These are phyloP conservation scores for Protea cynaroides DNA, from an alignment of 164 flowering plant genomes.

Conservation along the genomic window DNA sequence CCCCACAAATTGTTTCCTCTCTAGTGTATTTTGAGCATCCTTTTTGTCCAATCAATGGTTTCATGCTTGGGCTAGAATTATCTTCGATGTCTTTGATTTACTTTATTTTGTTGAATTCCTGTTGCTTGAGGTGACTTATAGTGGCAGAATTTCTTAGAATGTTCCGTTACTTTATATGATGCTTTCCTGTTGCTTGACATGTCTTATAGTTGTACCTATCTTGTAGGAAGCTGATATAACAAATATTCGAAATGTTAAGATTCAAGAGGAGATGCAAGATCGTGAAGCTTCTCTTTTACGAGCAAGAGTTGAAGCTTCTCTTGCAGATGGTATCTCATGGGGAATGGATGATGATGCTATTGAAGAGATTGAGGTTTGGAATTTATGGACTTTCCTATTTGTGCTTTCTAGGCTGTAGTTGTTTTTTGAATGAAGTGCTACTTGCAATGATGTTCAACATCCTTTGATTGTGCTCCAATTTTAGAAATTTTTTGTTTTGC, in stretches of 20 bases:
- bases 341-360: conserved; percentile 94
- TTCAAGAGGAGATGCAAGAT: conserved; percentile 49
- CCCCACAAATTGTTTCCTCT: too few relatives aligned
- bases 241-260: conserved; percentile 39
- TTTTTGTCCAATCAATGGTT: too few relatives aligned
- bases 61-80: background rate
- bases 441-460: background rate
- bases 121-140: too few relatives aligned
- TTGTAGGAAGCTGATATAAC: conserved; percentile 64
- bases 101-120: too few relatives aligned
- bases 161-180: too few relatives aligned
- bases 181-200: background rate
- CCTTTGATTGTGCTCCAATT: background rate
- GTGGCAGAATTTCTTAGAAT: too few relatives aligned
- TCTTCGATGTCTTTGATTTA: too few relatives aligned
- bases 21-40: too few relatives aligned
- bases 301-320: conserved; percentile 66
- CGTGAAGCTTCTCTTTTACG: conserved; percentile 88
- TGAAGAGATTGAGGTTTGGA: conserved; percentile 84
- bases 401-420: background rate
- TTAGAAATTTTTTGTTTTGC: background rate
- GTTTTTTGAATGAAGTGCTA: background rate
- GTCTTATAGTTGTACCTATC: background rate
- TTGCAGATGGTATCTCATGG: conserved; percentile 95
- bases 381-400: background rate